phyloP scores from a whole-genome alignment of 768 basidiomycete species.

The Tylopilus vinaceipallidus region DNA sequence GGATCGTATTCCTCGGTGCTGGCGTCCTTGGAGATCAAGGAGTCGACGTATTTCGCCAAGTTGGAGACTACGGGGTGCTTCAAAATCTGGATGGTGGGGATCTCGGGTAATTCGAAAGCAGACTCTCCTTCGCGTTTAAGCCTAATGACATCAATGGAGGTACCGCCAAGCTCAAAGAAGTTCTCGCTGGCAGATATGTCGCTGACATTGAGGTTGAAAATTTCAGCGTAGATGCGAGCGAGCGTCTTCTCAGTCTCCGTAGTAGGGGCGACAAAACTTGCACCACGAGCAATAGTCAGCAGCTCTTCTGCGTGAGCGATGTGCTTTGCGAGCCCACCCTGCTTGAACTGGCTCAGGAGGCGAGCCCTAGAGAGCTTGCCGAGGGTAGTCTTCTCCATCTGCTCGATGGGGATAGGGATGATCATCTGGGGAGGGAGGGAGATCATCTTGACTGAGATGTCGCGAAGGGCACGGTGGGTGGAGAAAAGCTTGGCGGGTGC shows the following conservation, averaged over 20 bases:
- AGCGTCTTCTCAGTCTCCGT: neutral
- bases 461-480: neutral
- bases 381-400: neutral
- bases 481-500: neutral
- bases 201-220: neutral
- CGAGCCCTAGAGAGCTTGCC: neutral
- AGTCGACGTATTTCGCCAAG: neutral
- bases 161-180: neutral
- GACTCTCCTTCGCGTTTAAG: neutral
- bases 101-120: neutral
- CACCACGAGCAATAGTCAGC: neutral
- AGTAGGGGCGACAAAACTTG: neutral
- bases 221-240: neutral
- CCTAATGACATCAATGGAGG: neutral
- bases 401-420: neutral
- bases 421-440: neutral
- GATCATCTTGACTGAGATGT: neutral
- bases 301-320: neutral
- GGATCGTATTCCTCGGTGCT: neutral
- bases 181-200: neutral
- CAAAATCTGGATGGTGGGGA: neutral
- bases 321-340: neutral
- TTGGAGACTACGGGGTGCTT: neutral
- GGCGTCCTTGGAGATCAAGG: neutral
- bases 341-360: neutral